Base-by-base conservation (phyloP, 2,329 filamentous ascomycete genomes). In the Colletotrichum trifolii region DNA sequence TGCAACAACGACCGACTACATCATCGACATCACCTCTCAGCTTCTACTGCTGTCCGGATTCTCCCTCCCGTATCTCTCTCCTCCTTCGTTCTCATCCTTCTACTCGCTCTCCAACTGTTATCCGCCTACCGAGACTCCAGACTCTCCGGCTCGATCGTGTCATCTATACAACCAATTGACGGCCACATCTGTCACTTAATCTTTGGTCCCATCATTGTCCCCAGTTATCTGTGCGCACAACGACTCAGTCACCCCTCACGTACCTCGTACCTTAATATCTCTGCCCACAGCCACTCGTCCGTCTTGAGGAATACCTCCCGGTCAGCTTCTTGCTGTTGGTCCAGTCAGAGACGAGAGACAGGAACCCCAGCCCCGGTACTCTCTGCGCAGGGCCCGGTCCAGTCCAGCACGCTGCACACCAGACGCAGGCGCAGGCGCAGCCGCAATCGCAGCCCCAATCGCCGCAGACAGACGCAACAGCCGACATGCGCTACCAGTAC, bases 111-210 rank as follows among this genome's bases (percentile, higher is more conserved):
- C 17, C 12, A 25, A 15, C 17, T 15, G 10, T 12, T 47, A 8
- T 59, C 40, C 54, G 4, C 48, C 48, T 52, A 33, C 25, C 25
- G 42, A 43, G 15, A 38, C 25, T 38, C 10, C 17, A 39, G 17
- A 42, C 50, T 49, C 39, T 39, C 25, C 36, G 34, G 33, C 55
- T 40, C 12, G n/a, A 13, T 35, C 33, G 63, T 63, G 36, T 49
- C 63, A 56, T 56, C 58, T 48, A 62, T 57, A 63, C 58, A 63
- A 61, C 48, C 58, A 62, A 65, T 65, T 62, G 46, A 63, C 46
- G 39, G 59, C 40, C 52, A 43, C 35, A 66, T 40, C 47, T 56
- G 47, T 53, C 58, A 43, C 60, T 66, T 63, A 63, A 66, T 57
- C 58, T 66, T 65, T 38, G 47, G 59, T 63, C 53, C 63, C 63